These are phyloP conservation scores for Hypoxylon cercidicola DNA, from an alignment of 495 filamentous ascomycete genomes.

Conservation along the genomic window DNA sequence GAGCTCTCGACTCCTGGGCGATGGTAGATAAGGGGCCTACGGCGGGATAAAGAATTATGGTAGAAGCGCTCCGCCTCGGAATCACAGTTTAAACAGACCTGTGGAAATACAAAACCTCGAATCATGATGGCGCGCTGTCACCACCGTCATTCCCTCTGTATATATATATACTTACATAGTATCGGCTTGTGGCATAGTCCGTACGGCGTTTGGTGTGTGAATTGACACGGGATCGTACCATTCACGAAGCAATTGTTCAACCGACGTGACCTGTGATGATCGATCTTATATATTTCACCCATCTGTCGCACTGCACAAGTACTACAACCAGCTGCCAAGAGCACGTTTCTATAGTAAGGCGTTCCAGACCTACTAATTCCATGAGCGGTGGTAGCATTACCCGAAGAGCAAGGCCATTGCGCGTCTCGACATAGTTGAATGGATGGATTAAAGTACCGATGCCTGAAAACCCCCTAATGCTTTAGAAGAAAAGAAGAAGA, in stretches of 20 bases:
- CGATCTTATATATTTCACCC: no score
- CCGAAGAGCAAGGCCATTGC: no score
- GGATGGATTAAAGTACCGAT: not conserved
- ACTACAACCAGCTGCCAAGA: no score
- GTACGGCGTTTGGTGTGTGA: conserved; percentile 32
- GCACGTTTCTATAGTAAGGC: no score
- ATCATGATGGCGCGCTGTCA: not conserved
- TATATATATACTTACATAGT: conserved; percentile 23
- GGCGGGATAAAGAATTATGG: conserved; percentile 6
- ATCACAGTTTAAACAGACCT: not conserved
- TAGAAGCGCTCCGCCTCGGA: conserved; percentile 5
- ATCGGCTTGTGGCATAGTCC: conserved; percentile 32
- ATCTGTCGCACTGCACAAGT: no score
- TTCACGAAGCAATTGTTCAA: not conserved
- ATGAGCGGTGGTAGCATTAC: no score
- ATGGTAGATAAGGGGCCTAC: conserved; percentile 24
- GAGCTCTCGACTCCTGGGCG: conserved; percentile 28
- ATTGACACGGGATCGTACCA: conserved; percentile 12
- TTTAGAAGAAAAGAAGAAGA: not conserved
- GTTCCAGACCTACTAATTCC: no score
- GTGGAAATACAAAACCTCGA: conserved; percentile 11
- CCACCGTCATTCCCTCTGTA: conserved; percentile 1
- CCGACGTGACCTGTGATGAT: not conserved
- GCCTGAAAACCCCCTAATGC: not conserved
- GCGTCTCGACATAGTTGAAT: no score